A percentile compares a stretch with the other conserved stretches of the same genome.
Evolutionary conservation across 371 early-diverging fungal genomes (phyloP).

Genomic region (Funneliformis caledonium): DNA sequence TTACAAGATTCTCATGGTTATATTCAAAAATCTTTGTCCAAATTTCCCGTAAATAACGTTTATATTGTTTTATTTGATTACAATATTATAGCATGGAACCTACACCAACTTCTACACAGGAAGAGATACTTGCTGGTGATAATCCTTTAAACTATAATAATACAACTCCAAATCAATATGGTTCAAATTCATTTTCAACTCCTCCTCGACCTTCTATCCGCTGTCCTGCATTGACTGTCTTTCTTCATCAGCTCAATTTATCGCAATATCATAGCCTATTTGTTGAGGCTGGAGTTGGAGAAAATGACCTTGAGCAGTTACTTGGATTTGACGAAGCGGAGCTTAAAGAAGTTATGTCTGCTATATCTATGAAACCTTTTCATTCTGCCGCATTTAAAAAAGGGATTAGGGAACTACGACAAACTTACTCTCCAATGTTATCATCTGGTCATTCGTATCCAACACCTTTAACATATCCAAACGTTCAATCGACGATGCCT

Average conservation of each 20-base stretch:
- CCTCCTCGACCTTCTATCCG: not conserved
- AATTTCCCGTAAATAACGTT: not conserved
- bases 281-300: conserved; percentile 36
- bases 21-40: not conserved
- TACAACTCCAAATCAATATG: not conserved
- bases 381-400: conserved; percentile 38
- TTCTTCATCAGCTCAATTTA: conserved; percentile 33
- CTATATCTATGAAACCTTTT: conserved; percentile 34
- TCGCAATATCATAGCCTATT: conserved; percentile 33
- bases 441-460: not conserved
- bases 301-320: conserved; percentile 36
- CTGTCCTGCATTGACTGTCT: conserved; percentile 31
- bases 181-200: not conserved
- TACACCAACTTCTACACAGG: conserved; percentile 18
- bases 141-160: not conserved
- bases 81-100: not conserved
- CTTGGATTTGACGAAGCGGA: conserved; percentile 38
- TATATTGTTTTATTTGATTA: not conserved
- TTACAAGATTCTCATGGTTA: not conserved
- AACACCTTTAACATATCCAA: not conserved
- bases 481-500: not conserved
- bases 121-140: conserved; percentile 9
- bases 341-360: conserved; percentile 32
- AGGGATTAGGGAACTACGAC: conserved; percentile 34
- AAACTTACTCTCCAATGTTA: not conserved